These are phyloP conservation scores for Globisporangium acanthophoron DNA, from an alignment of 352 stramenopile species.

Conservation along the genomic window DNA sequence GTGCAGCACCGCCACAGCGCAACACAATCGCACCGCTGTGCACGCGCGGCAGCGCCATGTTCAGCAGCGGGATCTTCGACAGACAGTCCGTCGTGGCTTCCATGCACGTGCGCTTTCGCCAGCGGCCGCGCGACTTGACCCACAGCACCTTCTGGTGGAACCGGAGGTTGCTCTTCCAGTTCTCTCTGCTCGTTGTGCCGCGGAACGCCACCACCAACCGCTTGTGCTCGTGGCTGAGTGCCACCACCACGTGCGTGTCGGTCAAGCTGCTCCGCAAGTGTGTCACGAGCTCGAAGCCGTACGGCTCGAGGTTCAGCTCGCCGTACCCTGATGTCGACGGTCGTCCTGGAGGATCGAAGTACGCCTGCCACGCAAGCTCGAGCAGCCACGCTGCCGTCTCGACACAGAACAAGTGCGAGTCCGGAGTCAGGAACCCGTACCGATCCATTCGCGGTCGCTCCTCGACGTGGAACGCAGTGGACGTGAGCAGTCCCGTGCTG, in stretches of 20 bases:
- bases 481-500: conserved; percentile 41
- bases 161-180: conserved; percentile 87
- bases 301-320: conserved; percentile 58
- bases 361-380: conserved; percentile 82
- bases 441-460: conserved; percentile 52
- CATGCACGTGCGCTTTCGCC: conserved; percentile 46
- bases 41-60: conserved; percentile 79
- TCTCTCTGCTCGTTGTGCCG: conserved; percentile 79
- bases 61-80: conserved; percentile 75
- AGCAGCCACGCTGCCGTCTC: conserved; percentile 79
- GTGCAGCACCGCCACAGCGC: not conserved
- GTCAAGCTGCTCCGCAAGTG: conserved; percentile 66
- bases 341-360: conserved; percentile 78
- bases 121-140: conserved; percentile 61
- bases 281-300: conserved; percentile 82
- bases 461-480: conserved; percentile 72
- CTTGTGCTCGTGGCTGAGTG: conserved; percentile 39
- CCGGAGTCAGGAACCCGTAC: conserved; percentile 56
- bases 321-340: conserved; percentile 76
- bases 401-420: conserved; percentile 84
- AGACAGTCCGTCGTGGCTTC: conserved; percentile 55
- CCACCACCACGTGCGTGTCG: conserved; percentile 75
- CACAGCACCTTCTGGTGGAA: conserved; percentile 77
- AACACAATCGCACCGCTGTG: conserved; percentile 53
- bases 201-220: conserved; percentile 84